phyloP scores from a whole-genome alignment of 306 rosid genomes.

The Luffa acutangula region DNA sequence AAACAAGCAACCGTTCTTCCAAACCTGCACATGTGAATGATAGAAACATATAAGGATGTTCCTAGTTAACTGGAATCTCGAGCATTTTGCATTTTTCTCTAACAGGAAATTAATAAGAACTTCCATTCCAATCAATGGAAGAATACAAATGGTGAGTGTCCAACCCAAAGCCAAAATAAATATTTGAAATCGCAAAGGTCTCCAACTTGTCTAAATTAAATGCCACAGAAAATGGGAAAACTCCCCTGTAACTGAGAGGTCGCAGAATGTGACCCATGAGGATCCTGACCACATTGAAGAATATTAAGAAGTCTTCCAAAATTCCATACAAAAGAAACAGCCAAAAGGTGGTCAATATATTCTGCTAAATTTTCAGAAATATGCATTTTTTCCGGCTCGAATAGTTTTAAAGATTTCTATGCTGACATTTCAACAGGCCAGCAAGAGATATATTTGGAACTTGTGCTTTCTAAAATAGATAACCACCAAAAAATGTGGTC shows the following conservation, averaged over 20 bases:
- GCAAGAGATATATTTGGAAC: too few relatives aligned
- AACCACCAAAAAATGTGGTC: neutral
- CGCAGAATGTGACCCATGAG: neutral
- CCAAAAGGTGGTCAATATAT: neutral
- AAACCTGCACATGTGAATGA: constrained; percentile 41
- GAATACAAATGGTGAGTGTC: neutral
- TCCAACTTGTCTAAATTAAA: neutral
- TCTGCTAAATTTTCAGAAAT: neutral
- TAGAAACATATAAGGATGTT: neutral
- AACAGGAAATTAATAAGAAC: neutral
- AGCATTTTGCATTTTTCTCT: neutral
- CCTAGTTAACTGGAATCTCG: neutral
- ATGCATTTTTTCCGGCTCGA: neutral
- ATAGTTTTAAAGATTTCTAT: neutral
- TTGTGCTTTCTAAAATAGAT: too few relatives aligned
- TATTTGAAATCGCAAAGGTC: neutral
- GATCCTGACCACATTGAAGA: neutral
- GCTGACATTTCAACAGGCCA: neutral
- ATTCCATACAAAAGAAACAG: neutral
- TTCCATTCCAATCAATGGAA: neutral
- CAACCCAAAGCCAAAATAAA: neutral
- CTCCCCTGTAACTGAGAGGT: neutral
- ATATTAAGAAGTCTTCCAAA: neutral
- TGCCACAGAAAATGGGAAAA: neutral
- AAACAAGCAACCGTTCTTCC: constrained; percentile 98